phyloP scores from a whole-genome alignment of 352 stramenopile species.

The Globisporangium paddicum region DNA sequence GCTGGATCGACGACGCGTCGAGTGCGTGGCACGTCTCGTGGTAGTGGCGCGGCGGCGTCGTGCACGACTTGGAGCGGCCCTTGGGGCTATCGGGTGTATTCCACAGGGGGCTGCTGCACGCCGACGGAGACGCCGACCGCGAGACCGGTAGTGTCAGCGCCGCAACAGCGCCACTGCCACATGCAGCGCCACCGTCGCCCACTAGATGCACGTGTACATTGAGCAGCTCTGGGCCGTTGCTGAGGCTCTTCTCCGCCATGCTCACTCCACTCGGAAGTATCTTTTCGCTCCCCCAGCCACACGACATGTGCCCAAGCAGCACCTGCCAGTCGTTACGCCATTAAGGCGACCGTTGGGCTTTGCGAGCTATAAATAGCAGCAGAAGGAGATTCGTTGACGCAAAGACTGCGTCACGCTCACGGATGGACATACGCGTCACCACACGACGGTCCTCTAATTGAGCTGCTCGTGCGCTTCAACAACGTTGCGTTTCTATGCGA shows the following conservation, averaged over 20 bases:
- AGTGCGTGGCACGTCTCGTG: constrained; percentile 6
- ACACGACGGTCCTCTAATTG: neutral
- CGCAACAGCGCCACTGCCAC: neutral
- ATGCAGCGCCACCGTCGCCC: neutral
- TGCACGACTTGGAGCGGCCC: constrained; percentile 3
- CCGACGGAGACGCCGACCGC: neutral
- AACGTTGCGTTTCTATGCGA: constrained; percentile 7
- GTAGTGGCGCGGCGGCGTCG: constrained; percentile 9
- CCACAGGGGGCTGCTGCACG: neutral
- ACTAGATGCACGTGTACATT: neutral
- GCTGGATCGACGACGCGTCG: constrained; percentile 37
- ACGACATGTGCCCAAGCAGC: neutral
- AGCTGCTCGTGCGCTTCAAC: neutral
- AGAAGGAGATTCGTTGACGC: too few species aligned
- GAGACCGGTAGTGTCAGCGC: neutral
- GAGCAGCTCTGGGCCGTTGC: neutral
- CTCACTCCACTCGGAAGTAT: neutral
- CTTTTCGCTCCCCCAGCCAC: neutral
- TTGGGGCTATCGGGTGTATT: neutral
- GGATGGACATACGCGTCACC: too few species aligned
- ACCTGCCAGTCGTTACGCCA: neutral
- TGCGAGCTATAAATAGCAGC: neutral
- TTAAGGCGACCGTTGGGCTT: neutral
- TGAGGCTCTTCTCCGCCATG: constrained; percentile 1
- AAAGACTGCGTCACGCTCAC: too few species aligned